A percentile compares a stretch with the other conserved stretches of the same genome.
phyloP scores from a whole-genome alignment of 2,329 filamentous ascomycete genomes.

The Elsinoe batatas region DNA sequence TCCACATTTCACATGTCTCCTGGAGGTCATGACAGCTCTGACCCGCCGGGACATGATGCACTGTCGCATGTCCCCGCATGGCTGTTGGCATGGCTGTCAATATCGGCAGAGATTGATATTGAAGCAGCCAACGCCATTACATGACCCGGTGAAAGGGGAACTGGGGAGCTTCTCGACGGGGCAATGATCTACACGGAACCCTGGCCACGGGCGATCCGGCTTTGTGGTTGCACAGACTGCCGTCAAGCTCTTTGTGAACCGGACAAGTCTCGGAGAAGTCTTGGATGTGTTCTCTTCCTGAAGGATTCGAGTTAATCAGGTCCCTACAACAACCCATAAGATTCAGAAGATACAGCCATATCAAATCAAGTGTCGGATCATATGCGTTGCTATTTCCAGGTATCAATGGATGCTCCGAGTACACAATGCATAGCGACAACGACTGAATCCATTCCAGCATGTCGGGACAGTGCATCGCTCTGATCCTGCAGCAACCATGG shows the following conservation, averaged over 20 bases:
- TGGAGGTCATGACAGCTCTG: no score
- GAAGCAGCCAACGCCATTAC: neutral
- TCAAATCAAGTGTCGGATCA: neutral
- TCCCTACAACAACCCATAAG: neutral
- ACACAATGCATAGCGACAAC: no score
- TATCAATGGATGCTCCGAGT: neutral
- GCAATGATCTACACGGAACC: neutral
- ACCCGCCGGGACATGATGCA: no score
- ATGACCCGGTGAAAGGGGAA: neutral
- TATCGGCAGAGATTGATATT: neutral
- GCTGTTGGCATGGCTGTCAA: neutral
- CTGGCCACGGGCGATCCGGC: neutral
- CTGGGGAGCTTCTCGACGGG: neutral
- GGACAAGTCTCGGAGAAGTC: constrained; percentile 8
- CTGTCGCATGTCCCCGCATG: neutral
- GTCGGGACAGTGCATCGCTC: no score
- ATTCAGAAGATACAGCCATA: neutral
- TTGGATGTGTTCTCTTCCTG: neutral
- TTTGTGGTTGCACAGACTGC: neutral
- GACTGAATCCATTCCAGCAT: no score
- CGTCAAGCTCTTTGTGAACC: neutral
- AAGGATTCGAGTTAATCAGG: neutral
- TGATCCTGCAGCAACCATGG: neutral
- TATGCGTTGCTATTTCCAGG: neutral
- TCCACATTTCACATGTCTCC: neutral